These are phyloP conservation scores for Cymbidium sinense DNA, from an alignment of 106 monocot genomes.

Conservation along the genomic window DNA sequence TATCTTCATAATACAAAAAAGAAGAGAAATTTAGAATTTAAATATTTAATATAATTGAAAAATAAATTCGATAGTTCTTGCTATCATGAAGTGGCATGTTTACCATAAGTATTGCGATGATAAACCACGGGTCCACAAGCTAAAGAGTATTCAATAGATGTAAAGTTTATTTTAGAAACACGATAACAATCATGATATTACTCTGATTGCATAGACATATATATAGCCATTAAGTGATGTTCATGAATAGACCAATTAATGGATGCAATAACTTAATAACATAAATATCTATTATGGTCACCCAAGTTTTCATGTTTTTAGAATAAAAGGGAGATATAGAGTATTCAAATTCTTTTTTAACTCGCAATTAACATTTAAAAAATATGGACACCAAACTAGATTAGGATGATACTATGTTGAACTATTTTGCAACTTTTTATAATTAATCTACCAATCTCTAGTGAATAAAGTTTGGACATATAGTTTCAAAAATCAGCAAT, in stretches of 20 bases:
- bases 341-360: too few species aligned
- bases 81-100: neutral
- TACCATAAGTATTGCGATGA: neutral
- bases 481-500: neutral
- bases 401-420: neutral
- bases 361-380: neutral
- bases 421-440: neutral
- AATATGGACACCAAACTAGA: neutral
- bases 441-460: neutral
- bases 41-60: neutral
- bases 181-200: neutral
- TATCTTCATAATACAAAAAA: slow-evolving; percentile 32
- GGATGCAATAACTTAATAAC: neutral
- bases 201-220: neutral
- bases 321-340: too few species aligned
- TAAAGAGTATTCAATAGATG: neutral
- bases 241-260: neutral
- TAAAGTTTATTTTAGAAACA: too few species aligned
- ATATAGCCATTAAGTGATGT: neutral
- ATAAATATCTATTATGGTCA: neutral
- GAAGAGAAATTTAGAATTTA: neutral
- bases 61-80: neutral
- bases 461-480: neutral
- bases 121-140: too few species aligned
- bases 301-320: too few species aligned